Base-by-base conservation (phyloP, 306 rosid genomes). In the Prunus campanulata region DNA sequence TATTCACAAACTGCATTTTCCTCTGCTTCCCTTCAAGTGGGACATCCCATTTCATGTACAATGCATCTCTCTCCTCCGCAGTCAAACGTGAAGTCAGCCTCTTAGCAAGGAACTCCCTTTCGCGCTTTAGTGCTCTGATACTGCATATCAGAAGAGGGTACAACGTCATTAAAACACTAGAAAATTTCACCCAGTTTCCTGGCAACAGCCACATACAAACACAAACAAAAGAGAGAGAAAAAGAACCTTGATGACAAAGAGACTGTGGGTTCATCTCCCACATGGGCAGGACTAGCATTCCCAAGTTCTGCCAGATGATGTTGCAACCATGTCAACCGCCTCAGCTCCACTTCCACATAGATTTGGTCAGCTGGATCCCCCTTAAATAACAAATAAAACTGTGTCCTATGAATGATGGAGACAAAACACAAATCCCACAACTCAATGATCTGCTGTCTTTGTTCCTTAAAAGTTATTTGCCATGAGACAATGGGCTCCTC, bases 21-120 rank as follows among this genome's bases (percentile, higher is more conserved):
- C 96, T 86, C 67, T 90, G 98, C 93, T 93, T 96, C 80, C 98
- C 99, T 6, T 93, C 98, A 29, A 96, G 94, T 12, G 98, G 99
- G 6, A 96, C 91, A 77, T 89, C 91, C 99, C 98, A 93, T 90
- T 88, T 96, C 62, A 91, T 84, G 84, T 89, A 96, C 86, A 96
- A 76, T 0, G 70, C 63, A 44, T 96, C 98, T 84, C 97, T 88
- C 91, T 96, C 98, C 84, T 96, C 99, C 8, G 68, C 83, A 0
- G 86, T 85, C 79, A 96, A 84, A 14, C 96, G 97, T 0, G 99
- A 87, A 50, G 86, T 81, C 82, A 96, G 78, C 82, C 99, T 89
- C 91, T 91, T 96, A 0, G 99, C 98, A 24, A 93, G 96, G 83
- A 96, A 96, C 85, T 93, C 99, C 74, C 93, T 91, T 80, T 96